phyloP scores from a whole-genome alignment of 179 eudicot species.

The Silene noctiflora region DNA sequence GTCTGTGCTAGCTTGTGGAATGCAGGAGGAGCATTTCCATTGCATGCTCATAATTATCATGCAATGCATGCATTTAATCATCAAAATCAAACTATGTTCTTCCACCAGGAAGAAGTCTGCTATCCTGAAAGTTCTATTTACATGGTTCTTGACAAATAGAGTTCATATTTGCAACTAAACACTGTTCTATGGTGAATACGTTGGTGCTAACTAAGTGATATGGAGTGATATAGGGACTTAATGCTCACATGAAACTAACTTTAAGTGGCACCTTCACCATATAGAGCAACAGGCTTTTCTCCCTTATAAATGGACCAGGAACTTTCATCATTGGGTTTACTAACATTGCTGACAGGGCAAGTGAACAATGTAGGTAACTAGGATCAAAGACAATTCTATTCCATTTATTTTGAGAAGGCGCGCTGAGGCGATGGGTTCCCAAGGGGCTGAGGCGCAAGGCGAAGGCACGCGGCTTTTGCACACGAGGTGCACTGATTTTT shows the following conservation, averaged over 20 bases:
- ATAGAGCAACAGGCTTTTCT: too few species aligned
- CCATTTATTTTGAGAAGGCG: not conserved
- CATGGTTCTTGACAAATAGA: not conserved
- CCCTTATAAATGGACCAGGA: too few species aligned
- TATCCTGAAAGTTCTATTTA: too few species aligned
- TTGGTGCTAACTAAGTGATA: not conserved
- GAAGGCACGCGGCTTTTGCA: too few species aligned
- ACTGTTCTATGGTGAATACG: not conserved
- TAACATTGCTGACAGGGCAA: not conserved
- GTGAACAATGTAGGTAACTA: not conserved
- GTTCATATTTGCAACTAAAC: not conserved
- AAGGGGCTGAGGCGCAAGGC: too few species aligned
- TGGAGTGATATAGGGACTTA: not conserved
- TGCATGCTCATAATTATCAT: too few species aligned
- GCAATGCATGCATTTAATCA: too few species aligned
- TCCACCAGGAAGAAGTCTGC: not conserved
- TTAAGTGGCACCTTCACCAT: too few species aligned
- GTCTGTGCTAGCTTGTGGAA: too few species aligned
- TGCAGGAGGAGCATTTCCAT: too few species aligned
- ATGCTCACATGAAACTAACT: not conserved
- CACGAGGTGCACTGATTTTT: too few species aligned
- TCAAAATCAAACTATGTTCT: not conserved
- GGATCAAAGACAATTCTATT: not conserved
- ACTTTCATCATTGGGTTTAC: not conserved
- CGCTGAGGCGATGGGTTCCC: too few species aligned